Evolutionary conservation across 768 basidiomycete genomes (phyloP).

Genomic region (Tulasnella sp.): DNA sequence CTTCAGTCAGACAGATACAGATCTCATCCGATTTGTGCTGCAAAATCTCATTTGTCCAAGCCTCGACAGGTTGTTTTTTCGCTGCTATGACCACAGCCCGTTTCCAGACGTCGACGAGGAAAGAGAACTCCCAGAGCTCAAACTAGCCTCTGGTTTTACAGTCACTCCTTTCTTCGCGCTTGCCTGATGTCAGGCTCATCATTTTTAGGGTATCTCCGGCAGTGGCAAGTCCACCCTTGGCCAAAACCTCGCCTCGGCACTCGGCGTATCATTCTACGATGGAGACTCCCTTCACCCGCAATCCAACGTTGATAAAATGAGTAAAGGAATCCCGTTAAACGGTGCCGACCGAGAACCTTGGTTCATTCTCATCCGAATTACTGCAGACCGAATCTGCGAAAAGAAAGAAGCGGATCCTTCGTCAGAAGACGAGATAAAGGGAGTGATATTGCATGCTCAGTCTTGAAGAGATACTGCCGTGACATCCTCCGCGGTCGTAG

Average conservation of each 20-base stretch:
- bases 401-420: slow-evolving; percentile 32
- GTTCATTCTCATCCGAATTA: slow-evolving; percentile 66
- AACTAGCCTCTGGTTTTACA: background rate
- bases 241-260: slow-evolving; percentile 51
- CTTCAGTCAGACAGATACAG: too few species aligned
- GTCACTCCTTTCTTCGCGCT: background rate
- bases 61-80: too few species aligned
- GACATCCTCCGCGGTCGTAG: slow-evolving; percentile 66
- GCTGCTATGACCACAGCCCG: too few species aligned
- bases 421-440: slow-evolving; percentile 34
- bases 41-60: too few species aligned
- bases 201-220: slow-evolving; percentile 61
- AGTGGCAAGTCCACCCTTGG: slow-evolving; percentile 73
- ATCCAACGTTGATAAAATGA: slow-evolving; percentile 85
- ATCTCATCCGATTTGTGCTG: too few species aligned
- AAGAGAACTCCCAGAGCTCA: too few species aligned
- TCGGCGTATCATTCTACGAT: slow-evolving; percentile 76
- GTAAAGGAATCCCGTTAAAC: slow-evolving; percentile 63
- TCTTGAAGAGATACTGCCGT: slow-evolving; percentile 76
- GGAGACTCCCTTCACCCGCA: slow-evolving; percentile 84
- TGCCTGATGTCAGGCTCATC: too few species aligned
- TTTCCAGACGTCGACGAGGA: too few species aligned
- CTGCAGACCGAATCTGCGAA: slow-evolving; percentile 48
- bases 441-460: slow-evolving; percentile 80
- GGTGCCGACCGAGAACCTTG: slow-evolving; percentile 85